Evolutionary conservation across 169 alveolate species (phyloP).

Genomic region (Plasmodium blacklocki): DNA sequence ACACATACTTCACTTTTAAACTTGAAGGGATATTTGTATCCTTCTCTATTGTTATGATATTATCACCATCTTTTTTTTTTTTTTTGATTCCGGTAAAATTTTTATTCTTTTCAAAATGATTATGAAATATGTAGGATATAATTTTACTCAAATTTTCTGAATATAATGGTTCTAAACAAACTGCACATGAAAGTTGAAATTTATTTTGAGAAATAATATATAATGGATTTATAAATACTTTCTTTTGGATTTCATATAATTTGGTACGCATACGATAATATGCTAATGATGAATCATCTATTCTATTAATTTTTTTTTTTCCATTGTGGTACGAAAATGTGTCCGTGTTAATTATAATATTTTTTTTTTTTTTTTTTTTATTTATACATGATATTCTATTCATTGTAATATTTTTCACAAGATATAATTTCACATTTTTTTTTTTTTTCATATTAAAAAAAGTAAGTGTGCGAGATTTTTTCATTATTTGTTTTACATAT

Average conservation of each 20-base stretch:
- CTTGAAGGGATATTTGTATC: background rate
- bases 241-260: background rate
- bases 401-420: conserved; percentile 63
- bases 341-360: background rate
- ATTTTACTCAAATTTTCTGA: conserved; percentile 44
- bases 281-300: background rate
- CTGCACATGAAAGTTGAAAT: conserved; percentile 61
- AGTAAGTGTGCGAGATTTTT: conserved; percentile 7
- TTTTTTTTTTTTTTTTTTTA: conserved; percentile 21
- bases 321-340: too few relatives aligned
- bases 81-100: background rate
- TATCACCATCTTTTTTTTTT: background rate
- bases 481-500: conserved; percentile 44
- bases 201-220: conserved; percentile 60
- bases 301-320: background rate
- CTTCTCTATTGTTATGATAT: background rate
- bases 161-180: conserved; percentile 58
- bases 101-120: conserved; percentile 25
- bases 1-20: background rate
- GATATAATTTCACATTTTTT: conserved; percentile 37
- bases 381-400: conserved; percentile 23
- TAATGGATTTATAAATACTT: conserved; percentile 27
- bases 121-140: conserved; percentile 40
- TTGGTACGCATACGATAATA: background rate
- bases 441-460: conserved; percentile 66